Base-by-base conservation (phyloP, 441 rosid species). In the Mallotus japonicus region DNA sequence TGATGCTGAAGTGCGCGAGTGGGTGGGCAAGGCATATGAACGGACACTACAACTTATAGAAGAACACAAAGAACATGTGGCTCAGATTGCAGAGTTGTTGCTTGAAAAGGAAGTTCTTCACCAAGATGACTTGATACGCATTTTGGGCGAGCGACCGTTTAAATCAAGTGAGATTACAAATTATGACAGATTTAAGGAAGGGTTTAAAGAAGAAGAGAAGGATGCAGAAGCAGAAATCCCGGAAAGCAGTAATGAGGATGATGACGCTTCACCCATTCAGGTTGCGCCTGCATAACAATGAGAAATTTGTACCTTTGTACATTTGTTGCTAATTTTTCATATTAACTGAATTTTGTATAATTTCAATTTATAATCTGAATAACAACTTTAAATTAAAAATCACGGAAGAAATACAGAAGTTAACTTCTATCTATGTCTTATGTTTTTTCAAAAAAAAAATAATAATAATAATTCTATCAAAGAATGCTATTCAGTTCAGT, bases 21-120 rank as follows among this genome's bases (percentile, higher is more conserved):
- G 86, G 86, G 89, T 86, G 14, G 83, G 67, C 28, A 87, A 80
- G 77, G 90, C 90, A 6, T 86, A 90, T 40, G 82, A 79, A 2
- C 78, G 73, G 40, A 90, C 93, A 0, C 17, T 86, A 15, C 81
- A 86, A 73, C 65, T 88, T 58, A 59, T 90, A 40, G 85, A 85
- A 60, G 83, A 85, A 69, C 96, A 90, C 84, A 90, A 80, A 68
- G 89, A 86, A 71, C 83, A 69, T 14, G 89, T 90, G 49, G 90
- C 90, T 40, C 75, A 79, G 78, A 71, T 90, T 46, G 91, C 93
- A 1, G 89, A 87, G 70, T 60, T 87, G 78, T 74, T 90, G 73
- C 89, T 88, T 0, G 85, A 88, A 62, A 90, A 88, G 80, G 91
- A 88, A 69, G 89, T 87, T 51, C 82, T 90, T 40, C 91, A 86